Evolutionary conservation across 805 yeast species (phyloP), one percentile per base, ranked within the genome.

Genomic region (Kodamaea nitidulidarum): DNA sequence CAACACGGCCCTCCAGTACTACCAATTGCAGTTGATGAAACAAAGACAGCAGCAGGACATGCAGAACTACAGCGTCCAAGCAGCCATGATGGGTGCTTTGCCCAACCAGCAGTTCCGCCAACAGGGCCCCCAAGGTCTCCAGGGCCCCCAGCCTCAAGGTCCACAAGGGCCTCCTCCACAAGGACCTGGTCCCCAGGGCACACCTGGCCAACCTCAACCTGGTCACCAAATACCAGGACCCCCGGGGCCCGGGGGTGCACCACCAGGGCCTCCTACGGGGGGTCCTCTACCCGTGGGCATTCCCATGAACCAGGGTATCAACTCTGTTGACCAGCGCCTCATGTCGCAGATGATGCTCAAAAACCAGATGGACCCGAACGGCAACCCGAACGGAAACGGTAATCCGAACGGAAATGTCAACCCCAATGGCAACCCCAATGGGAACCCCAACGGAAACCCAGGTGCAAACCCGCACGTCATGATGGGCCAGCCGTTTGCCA

Each of bases 1-100:
- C 2, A 45, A 36, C 29, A 40, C 75, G 41, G 91, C 93, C 2
- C 74, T 76, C 33, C 85, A 83, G 53, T 86, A 84, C 60, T 80
- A 78, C 51, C 85, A 82, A 47, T 69, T 78, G 46, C 80, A 81
- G 47, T 54, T 71, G 34, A 56, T 78, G 55, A 73, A 76, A 44
- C 83, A 80, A 52, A 70, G 77, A 40, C 83, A 79, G 54, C 80
- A 76, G 41, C 78, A 74, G 39, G 72, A 72, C 6, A 52, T 70
- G 43, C 70, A 69, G 46, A 71, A 70, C 41, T 56, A 70, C 22
- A 67, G 52, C 58, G 41, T 58, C 5, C 52, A 49, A 28, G 46
- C 56, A 4, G 38, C 49, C 7, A 45, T 51, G 36, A 35, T 49
- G 40, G 52, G 48, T 8, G 36, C 43, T 1, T 34, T 39, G 12